Conservation (phyloP, 768 basidiomycete genomes). For the Amanita phalloides region DNA sequence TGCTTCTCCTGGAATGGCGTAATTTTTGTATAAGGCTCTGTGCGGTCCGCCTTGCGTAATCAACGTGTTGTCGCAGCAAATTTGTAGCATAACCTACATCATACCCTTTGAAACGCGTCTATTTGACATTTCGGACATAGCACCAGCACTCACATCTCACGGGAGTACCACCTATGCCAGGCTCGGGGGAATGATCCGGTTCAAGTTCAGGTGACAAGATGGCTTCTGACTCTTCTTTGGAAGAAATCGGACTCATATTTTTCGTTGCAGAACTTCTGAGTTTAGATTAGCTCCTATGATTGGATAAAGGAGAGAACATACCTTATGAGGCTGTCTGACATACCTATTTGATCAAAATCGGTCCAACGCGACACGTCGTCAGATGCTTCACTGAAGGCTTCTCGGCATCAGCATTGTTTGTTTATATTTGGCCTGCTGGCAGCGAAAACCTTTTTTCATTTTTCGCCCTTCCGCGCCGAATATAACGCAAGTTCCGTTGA, state of each 20-base stretch:
- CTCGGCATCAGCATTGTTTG: background rate
- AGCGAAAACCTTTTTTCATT: background rate
- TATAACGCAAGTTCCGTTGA: background rate
- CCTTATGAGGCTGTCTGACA: background rate
- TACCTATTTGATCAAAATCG: background rate
- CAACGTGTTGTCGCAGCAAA: slow-evolving; percentile 11
- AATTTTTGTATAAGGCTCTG: slow-evolving; percentile 76
- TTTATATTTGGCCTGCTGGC: background rate
- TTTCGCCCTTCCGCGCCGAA: background rate
- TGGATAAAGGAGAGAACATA: background rate
- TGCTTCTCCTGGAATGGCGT: slow-evolving; percentile 74
- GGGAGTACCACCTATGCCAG: slow-evolving; percentile 63
- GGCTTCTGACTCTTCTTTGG: slow-evolving; percentile 56
- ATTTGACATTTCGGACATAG: slow-evolving; percentile 5
- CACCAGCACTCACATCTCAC: slow-evolving; percentile 65
- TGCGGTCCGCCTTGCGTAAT: slow-evolving; percentile 59
- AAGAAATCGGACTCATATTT: slow-evolving; percentile 30
- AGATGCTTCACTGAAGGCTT: background rate
- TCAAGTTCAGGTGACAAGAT: slow-evolving; percentile 36
- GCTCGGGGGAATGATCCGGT: slow-evolving; percentile 43
- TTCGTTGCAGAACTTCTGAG: slow-evolving; percentile 8
- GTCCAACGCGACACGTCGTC: background rate
- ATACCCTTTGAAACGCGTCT: slow-evolving; percentile 46
- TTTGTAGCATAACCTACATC: slow-evolving; percentile 48
- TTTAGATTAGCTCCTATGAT: background rate